Percentiles rank a stretch among this genome's conserved stretches.
Evolutionary conservation across 1,284 basidiomycete genomes (phyloP).

Genomic region (Ustilago crameri): DNA sequence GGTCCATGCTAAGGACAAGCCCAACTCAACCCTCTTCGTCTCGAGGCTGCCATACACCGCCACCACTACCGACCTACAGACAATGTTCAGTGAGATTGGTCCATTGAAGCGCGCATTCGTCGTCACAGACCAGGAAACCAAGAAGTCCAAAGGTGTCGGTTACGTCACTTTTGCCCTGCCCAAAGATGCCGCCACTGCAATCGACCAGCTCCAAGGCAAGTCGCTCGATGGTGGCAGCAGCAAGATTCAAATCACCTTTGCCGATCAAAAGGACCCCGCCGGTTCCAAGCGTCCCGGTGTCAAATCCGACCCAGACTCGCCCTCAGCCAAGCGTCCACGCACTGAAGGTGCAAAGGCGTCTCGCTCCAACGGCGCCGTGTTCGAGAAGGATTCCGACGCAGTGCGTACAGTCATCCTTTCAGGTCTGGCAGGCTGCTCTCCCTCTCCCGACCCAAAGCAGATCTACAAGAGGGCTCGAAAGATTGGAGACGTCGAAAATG

Average conservation of each 20-base stretch:
- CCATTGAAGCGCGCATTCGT: constrained; percentile 94
- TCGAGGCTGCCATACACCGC: constrained; percentile 81
- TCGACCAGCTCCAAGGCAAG: constrained; percentile 62
- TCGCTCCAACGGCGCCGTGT: constrained; percentile 7
- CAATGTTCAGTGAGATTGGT: constrained; percentile 93
- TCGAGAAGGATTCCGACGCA: constrained; percentile 59
- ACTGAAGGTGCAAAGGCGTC: constrained; percentile 20
- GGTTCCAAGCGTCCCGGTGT: constrained; percentile 33
- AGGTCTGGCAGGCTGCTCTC: constrained; percentile 56
- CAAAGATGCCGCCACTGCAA: constrained; percentile 78
- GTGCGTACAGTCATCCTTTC: constrained; percentile 64
- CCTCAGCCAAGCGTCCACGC: constrained; percentile 30
- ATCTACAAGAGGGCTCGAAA: constrained; percentile 66
- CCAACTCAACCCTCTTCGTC: constrained; percentile 68
- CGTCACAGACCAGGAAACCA: constrained; percentile 80
- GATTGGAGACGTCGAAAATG: constrained; percentile 65
- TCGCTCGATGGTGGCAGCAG: constrained; percentile 59
- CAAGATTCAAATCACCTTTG: constrained; percentile 61
- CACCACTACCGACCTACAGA: constrained; percentile 88
- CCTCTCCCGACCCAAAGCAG: constrained; percentile 58
- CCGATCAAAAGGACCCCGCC: constrained; percentile 53
- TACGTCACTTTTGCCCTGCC: constrained; percentile 91
- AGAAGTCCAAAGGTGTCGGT: constrained; percentile 94
- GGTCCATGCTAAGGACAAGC: constrained; percentile 2
- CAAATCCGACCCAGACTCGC: constrained; percentile 25